These are phyloP conservation scores for Abelmoschus esculentus DNA, from an alignment of 345 rosid genomes.

Conservation along the genomic window DNA sequence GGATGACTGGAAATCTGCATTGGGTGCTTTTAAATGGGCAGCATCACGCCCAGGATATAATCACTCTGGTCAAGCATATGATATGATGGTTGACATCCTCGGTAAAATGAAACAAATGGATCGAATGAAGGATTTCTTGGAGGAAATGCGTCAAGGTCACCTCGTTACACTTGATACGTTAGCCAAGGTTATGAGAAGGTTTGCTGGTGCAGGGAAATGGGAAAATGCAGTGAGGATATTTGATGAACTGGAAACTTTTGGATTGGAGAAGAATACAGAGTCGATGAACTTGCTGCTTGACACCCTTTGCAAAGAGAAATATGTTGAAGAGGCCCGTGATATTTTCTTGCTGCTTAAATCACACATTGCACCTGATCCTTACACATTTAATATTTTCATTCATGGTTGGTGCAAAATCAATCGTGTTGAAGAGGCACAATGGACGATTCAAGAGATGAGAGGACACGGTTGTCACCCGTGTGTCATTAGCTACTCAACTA, in stretches of 20 bases:
- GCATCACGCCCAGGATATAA: slow-evolving; percentile 36
- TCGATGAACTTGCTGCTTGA: slow-evolving; percentile 73
- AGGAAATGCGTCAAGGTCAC: slow-evolving; percentile 40
- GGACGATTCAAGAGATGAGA: slow-evolving; percentile 90
- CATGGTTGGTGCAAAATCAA: slow-evolving; percentile 82
- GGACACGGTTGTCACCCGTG: slow-evolving; percentile 60
- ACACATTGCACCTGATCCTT: slow-evolving; percentile 48
- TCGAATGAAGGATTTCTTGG: slow-evolving; percentile 46
- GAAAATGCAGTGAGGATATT: slow-evolving; percentile 63
- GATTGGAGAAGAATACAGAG: slow-evolving; percentile 61
- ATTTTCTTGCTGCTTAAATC: slow-evolving; percentile 55
- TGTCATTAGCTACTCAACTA: slow-evolving; percentile 69
- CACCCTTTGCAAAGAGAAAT: slow-evolving; percentile 72
- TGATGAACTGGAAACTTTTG: slow-evolving; percentile 49
- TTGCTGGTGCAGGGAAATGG: slow-evolving; percentile 74
- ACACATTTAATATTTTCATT: slow-evolving; percentile 72
- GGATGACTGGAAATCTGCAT: slow-evolving; percentile 79
- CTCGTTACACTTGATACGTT: slow-evolving; percentile 43
- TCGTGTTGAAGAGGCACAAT: slow-evolving; percentile 68
- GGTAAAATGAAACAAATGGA: slow-evolving; percentile 70
- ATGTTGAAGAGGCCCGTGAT: slow-evolving; percentile 55
- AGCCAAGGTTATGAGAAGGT: slow-evolving; percentile 74
- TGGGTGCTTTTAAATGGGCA: slow-evolving; percentile 71
- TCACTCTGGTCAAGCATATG: slow-evolving; percentile 36
- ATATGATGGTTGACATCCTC: slow-evolving; percentile 57